These are phyloP conservation scores for Amanita polypyramis DNA, from an alignment of 768 basidiomycete species.

Conservation along the genomic window DNA sequence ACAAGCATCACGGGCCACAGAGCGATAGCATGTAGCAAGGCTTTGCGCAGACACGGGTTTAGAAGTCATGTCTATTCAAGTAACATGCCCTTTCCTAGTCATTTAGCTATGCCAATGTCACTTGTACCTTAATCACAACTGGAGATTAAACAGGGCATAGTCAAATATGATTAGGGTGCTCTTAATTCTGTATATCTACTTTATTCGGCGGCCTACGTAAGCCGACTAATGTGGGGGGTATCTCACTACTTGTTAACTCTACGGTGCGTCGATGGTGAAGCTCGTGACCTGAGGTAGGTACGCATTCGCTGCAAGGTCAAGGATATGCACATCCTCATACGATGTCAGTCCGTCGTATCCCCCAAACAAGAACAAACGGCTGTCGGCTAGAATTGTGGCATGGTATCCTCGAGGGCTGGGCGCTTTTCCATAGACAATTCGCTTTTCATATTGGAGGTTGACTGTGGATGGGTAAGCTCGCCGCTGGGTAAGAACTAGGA, in stretches of 20 bases:
- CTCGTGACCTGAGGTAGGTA: constrained; percentile 87
- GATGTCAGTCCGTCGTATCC: constrained; percentile 80
- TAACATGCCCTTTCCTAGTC: no score
- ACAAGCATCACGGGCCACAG: no score
- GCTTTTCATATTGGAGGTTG: constrained; percentile 73
- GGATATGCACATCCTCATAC: constrained; percentile 75
- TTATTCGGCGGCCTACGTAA: neutral
- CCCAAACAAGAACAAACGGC: constrained; percentile 77
- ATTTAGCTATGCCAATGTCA: constrained; percentile 1
- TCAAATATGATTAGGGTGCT: neutral
- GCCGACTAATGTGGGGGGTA: neutral
- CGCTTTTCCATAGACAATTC: constrained; percentile 53
- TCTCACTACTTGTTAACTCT: neutral
- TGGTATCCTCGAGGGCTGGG: constrained; percentile 82
- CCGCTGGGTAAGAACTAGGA: neutral
- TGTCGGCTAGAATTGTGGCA: constrained; percentile 70
- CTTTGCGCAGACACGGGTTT: no score
- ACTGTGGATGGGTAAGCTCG: constrained; percentile 33
- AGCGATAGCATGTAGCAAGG: no score
- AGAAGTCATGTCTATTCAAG: no score
- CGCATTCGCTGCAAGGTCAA: constrained; percentile 81
- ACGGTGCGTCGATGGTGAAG: constrained; percentile 41
- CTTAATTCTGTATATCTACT: neutral
- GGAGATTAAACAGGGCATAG: neutral
- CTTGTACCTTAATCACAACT: neutral